Percentiles rank a stretch among this genome's conserved stretches.
phyloP scores from a whole-genome alignment of 805 yeast species.

The Saccharomycopsis sp. region DNA sequence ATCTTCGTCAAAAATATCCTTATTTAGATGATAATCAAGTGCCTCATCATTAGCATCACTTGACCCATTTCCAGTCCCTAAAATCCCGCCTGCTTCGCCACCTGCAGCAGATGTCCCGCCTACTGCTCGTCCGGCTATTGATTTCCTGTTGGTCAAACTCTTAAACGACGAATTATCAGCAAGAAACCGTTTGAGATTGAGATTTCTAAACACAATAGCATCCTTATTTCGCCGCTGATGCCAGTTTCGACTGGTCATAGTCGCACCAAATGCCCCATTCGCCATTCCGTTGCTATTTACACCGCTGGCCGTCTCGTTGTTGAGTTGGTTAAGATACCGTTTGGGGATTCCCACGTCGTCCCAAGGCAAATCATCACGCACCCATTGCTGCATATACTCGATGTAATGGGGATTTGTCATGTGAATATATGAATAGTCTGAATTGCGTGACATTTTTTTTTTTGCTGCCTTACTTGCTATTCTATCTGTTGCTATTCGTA shows the following conservation, averaged over 20 bases:
- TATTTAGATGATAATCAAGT: slow-evolving; percentile 4
- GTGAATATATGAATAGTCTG: slow-evolving; percentile 23
- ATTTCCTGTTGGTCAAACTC: background rate
- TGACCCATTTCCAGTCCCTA: background rate
- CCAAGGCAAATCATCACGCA: slow-evolving; percentile 25
- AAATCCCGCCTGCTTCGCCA: background rate
- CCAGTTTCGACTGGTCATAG: slow-evolving; percentile 15
- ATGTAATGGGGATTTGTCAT: slow-evolving; percentile 27
- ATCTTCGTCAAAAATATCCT: background rate
- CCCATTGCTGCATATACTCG: slow-evolving; percentile 31
- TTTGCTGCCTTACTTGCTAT: background rate
- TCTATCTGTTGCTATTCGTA: background rate
- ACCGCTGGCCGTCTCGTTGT: slow-evolving; percentile 16
- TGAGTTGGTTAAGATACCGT: slow-evolving; percentile 10
- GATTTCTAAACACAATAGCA: slow-evolving; percentile 27
- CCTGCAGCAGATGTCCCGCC: background rate
- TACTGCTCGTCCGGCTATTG: background rate
- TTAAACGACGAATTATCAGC: slow-evolving; percentile 20
- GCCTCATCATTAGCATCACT: background rate
- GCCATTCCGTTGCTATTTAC: slow-evolving; percentile 15
- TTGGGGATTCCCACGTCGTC: slow-evolving; percentile 26
- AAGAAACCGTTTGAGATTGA: slow-evolving; percentile 25
- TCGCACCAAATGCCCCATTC: slow-evolving; percentile 25
- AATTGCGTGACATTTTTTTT: slow-evolving; percentile 18
- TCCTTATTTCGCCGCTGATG: slow-evolving; percentile 17